phyloP scores from a whole-genome alignment of 352 stramenopile species.

The Peronospora tabacina region DNA sequence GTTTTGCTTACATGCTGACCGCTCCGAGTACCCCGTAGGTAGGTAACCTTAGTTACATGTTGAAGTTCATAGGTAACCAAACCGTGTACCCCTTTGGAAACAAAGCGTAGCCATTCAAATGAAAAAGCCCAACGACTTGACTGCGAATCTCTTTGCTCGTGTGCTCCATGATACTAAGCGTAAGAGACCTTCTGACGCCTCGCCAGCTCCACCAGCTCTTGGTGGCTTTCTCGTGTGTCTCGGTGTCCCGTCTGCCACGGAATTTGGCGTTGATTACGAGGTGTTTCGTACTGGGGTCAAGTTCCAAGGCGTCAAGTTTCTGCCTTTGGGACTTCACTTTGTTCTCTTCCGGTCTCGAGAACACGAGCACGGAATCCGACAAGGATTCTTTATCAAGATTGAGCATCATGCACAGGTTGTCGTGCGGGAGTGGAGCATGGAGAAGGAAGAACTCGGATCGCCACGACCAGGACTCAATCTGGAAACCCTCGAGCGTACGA shows the following conservation, averaged over 20 bases:
- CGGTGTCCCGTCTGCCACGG: slow-evolving; percentile 62
- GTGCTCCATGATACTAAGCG: slow-evolving; percentile 22
- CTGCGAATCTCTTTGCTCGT: slow-evolving; percentile 37
- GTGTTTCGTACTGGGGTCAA: slow-evolving; percentile 70
- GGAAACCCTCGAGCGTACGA: slow-evolving; percentile 63
- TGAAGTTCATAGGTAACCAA: slow-evolving; percentile 13
- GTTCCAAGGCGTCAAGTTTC: slow-evolving; percentile 82
- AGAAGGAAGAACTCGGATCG: slow-evolving; percentile 66
- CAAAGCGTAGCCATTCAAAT: slow-evolving; percentile 12
- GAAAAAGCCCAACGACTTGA: slow-evolving; percentile 13
- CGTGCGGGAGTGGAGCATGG: slow-evolving; percentile 65
- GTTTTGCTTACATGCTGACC: slow-evolving; percentile 11
- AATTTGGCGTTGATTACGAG: slow-evolving; percentile 85
- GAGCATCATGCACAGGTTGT: slow-evolving; percentile 53
- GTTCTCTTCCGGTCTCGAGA: slow-evolving; percentile 72
- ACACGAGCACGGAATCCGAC: slow-evolving; percentile 71
- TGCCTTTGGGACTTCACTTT: slow-evolving; percentile 74
- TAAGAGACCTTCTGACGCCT: background rate
- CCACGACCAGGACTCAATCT: slow-evolving; percentile 52
- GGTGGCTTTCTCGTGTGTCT: slow-evolving; percentile 80
- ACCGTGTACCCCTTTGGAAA: slow-evolving; percentile 9
- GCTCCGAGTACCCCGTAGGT: too few relatives aligned
- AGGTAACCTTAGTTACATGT: slow-evolving; percentile 6
- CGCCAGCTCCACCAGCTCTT: slow-evolving; percentile 9
- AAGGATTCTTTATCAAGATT: slow-evolving; percentile 76